A percentile compares a stretch with the other conserved stretches of the same genome.
Evolutionary conservation across 306 rosid species (phyloP).

Genomic region (Echinosophora koreensis): DNA sequence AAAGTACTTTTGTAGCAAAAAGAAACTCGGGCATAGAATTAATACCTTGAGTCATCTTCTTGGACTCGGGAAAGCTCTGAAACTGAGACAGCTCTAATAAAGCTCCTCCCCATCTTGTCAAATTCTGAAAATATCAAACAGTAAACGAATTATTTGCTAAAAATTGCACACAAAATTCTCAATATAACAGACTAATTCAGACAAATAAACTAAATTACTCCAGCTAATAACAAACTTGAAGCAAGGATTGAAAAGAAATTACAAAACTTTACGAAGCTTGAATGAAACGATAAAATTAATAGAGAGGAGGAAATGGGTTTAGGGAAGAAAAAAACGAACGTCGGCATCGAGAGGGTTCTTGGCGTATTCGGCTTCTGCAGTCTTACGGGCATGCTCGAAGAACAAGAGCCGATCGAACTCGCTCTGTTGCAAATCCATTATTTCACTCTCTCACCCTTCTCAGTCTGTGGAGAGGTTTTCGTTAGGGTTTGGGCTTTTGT

Average conservation of each 20-base stretch:
- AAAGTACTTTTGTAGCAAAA: too few species aligned
- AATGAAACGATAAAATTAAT: neutral
- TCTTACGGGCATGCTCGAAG: slow-evolving; percentile 84
- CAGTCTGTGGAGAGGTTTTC: too few species aligned
- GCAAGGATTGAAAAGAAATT: slow-evolving; percentile 2
- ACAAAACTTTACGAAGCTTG: neutral
- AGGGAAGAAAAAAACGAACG: slow-evolving; percentile 51
- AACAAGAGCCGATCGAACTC: slow-evolving; percentile 87
- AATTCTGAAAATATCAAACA: slow-evolving; percentile 60
- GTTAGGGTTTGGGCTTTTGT: neutral
- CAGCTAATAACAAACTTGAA: neutral
- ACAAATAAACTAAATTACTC: neutral
- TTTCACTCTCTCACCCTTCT: neutral
- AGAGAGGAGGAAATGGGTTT: neutral
- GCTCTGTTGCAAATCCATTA: slow-evolving; percentile 62
- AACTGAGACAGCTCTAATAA: slow-evolving; percentile 85
- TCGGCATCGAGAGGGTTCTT: slow-evolving; percentile 82
- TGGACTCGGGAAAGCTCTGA: slow-evolving; percentile 69
- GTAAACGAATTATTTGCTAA: neutral
- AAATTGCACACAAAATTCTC: neutral
- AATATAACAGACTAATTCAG: neutral
- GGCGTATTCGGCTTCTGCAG: slow-evolving; percentile 67
- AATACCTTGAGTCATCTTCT: slow-evolving; percentile 73
- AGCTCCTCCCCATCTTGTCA: slow-evolving; percentile 93
- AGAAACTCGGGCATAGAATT: neutral